Percentiles rank a stretch among this genome's conserved stretches.
These are phyloP conservation scores for Marchantia polymorpha DNA, from an alignment of 225 moss, liverwort and hornwort genomes.

Conservation along the genomic window DNA sequence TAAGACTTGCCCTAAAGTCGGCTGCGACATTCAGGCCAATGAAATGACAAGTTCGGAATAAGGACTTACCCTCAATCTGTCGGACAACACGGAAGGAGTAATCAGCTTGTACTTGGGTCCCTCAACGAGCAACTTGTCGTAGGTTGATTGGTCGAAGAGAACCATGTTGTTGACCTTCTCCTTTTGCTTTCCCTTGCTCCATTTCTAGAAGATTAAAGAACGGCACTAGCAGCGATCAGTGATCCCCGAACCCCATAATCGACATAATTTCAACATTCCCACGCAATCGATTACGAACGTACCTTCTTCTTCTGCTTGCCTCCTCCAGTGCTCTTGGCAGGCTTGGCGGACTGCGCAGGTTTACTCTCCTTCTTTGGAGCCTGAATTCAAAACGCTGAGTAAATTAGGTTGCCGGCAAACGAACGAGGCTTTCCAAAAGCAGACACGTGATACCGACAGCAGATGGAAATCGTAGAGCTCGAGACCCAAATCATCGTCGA, in stretches of 20 bases:
- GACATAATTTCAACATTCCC: neutral
- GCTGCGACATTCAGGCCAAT: neutral
- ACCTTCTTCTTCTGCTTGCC: conserved; percentile 99
- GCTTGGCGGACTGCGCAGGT: conserved; percentile 59
- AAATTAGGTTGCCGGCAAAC: neutral
- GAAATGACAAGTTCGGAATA: neutral
- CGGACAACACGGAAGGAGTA: conserved; percentile 59
- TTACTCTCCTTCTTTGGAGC: conserved; percentile 91
- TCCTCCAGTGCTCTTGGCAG: conserved; percentile 88
- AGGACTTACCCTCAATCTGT: conserved; percentile 46
- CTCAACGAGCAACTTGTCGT: conserved; percentile 55
- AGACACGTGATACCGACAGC: neutral
- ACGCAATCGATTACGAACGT: neutral
- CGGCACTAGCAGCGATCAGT: too few species aligned
- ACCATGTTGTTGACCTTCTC: conserved; percentile 79
- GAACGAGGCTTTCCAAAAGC: neutral
- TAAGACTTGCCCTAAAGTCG: too few species aligned
- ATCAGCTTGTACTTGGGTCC: conserved; percentile 69
- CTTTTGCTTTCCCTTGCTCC: conserved; percentile 78
- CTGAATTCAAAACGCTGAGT: conserved; percentile 22
- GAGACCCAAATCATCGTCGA: neutral
- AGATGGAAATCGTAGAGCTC: neutral
- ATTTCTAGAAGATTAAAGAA: conserved; percentile 33
- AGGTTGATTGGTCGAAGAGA: conserved; percentile 59
- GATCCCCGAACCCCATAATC: neutral